These are phyloP conservation scores for Schwanniomyces polymorphus DNA, from an alignment of 805 yeast species.

Conservation along the genomic window DNA sequence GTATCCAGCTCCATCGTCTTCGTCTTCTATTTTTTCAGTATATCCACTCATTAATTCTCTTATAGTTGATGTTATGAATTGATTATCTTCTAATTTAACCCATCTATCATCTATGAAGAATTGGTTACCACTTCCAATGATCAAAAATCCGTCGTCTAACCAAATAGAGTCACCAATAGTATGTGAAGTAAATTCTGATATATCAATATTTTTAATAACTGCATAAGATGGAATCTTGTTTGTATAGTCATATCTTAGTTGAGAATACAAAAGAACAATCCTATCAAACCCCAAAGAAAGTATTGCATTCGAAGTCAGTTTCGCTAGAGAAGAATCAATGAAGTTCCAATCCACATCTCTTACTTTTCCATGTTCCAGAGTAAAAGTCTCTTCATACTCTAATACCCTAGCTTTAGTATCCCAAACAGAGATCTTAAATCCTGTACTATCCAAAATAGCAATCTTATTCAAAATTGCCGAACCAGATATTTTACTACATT, in stretches of 20 bases:
- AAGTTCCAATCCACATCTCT: constrained; percentile 89
- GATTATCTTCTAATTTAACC: constrained; percentile 30
- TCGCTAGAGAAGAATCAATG: constrained; percentile 24
- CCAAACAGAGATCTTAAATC: constrained; percentile 69
- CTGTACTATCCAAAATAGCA: constrained; percentile 64
- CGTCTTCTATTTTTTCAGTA: constrained; percentile 6
- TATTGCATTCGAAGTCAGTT: constrained; percentile 47
- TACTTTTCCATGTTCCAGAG: constrained; percentile 36
- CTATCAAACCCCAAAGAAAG: constrained; percentile 76
- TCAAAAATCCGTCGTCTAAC: constrained; percentile 76
- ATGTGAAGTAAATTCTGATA: constrained; percentile 72
- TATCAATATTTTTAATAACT: constrained; percentile 70
- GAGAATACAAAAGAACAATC: constrained; percentile 69
- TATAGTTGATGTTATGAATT: constrained; percentile 54
- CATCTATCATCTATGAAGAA: constrained; percentile 76
- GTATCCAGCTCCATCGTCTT: constrained; percentile 30
- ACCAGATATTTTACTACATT: constrained; percentile 61
- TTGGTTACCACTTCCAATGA: constrained; percentile 88
- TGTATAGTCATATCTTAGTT: constrained; percentile 85
- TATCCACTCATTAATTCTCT: constrained; percentile 36
- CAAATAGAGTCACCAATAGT: constrained; percentile 86
- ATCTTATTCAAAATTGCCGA: constrained; percentile 69
- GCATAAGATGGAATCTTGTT: constrained; percentile 76
- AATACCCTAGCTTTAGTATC: constrained; percentile 66
- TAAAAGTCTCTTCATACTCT: constrained; percentile 56